Evolutionary conservation across 495 filamentous ascomycete genomes (phyloP), one percentile per base, ranked within the genome.

Genomic region (Aspergillus taichungensis): DNA sequence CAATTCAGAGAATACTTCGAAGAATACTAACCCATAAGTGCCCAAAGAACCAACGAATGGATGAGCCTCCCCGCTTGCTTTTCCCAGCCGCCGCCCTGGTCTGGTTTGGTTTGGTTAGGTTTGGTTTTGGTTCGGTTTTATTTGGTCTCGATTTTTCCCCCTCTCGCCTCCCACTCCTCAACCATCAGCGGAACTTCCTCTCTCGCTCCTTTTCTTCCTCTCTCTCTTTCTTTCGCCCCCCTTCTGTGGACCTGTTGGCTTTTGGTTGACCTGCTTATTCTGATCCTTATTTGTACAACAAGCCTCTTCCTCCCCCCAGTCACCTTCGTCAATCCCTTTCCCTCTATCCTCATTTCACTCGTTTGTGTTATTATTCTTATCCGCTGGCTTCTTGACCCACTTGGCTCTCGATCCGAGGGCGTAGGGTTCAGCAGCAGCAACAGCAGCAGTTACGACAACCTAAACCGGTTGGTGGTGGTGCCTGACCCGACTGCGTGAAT

Each of bases 211-310:
- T 42, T 37, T 51, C 45, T 55, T 58, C 64, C 56, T 52, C 42
- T 53, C 40, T 52, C 52, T 56, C 51, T 51, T 40, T 39, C 56
- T 58, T 60, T 59, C 61, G 51, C 36, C 46, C 49, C 57, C 60
- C 57, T 40, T 56, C 46, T 50, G 55, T 52, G n/a, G n/a, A n/a
- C n/a, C n/a, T n/a, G n/a, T 24, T 24, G 18, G 18, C 1, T 52
- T 45, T 37, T 46, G 58, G 49, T 53, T 66, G 46, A 40, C 37
- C 42, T 44, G 43, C 38, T 53, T 58, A 60, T 52, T 54, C 60
- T 55, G 29, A 57, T 53, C 60, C 55, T 53, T 53, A 40, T 46
- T 48, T 67, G 64, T 68, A 67, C 63, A 69, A 67, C 64, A 69
- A 40, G 58, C 60, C 43, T 43, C 54, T 57, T 53, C 46, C 37